Evolutionary conservation across 2,329 filamentous ascomycete species (phyloP), one percentile per base, ranked within the genome.

Genomic region (Pseudogymnoascus verrucosus): DNA sequence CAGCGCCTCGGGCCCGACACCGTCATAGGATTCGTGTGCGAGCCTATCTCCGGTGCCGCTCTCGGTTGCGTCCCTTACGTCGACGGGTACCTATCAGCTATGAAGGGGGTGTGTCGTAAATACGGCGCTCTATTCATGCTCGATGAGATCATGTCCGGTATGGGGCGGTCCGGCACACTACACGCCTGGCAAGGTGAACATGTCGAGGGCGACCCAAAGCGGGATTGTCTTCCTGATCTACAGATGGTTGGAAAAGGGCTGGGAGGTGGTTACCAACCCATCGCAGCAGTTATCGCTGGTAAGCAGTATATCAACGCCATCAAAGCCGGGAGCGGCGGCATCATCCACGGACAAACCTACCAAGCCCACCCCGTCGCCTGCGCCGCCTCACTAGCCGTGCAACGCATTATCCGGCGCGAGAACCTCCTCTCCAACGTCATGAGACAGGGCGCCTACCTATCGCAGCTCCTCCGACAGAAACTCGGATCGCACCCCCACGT

Each of bases 121-220:
- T 80, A 93, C 70, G 89, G 88, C 0, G 85, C 87, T 0, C 80
- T 95, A 0, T 78, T 95, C n/a, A 87, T 93, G 54, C 76, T 93
- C 0, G 91, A 95, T 69, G 90, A 93, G 70, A 78, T 88, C 64
- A 88, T 89, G 84, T 81, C 79, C 65, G 82, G 83, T 4, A 79
- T 81, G 75, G 83, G 83, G 8, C 76, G 82, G 1, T 76, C 75
- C 3, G 82, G 81, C 2, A 79, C 74, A 65, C 70, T 87, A 69
- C 79, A 87, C 76, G 79, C 81, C 12, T 85, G 80, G 81, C 78
- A 84, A 68, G 74, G 79, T 37, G 78, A 83, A 60, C 77, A 74
- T 11, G 76, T 82, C 5, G 34, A 42, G 2, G 54, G 31, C 36
- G 21, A 63, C 7, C 59, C 34, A 19, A 12, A 40, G 6, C 7